These are phyloP conservation scores for Vaccinium vitisidaea DNA, from an alignment of 148 eudicot species.

Conservation along the genomic window DNA sequence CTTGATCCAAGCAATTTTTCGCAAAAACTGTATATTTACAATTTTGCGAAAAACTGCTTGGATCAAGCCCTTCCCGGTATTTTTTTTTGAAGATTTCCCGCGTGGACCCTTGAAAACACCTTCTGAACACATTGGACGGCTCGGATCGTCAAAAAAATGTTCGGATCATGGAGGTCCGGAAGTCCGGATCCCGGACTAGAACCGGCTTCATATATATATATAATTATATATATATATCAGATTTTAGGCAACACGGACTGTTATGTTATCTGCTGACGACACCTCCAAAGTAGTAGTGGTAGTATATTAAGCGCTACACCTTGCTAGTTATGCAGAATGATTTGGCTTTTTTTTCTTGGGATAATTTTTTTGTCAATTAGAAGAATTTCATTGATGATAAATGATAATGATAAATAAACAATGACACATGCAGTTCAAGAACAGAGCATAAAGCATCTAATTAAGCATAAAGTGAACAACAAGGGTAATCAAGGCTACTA, in stretches of 20 bases:
- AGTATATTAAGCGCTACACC: background rate
- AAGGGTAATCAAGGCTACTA: background rate
- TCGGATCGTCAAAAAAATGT: too few relatives aligned
- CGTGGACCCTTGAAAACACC: too few relatives aligned
- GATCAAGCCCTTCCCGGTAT: too few relatives aligned
- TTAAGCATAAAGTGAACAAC: background rate
- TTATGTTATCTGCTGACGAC: background rate
- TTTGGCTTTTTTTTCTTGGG: background rate
- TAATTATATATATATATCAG: background rate
- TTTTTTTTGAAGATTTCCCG: too few relatives aligned
- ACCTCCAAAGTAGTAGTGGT: background rate
- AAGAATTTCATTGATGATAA: background rate
- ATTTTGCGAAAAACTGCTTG: too few relatives aligned
- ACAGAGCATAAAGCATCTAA: background rate
- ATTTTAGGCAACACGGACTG: background rate
- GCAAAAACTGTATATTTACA: too few relatives aligned
- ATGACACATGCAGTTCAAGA: background rate
- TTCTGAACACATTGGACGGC: too few relatives aligned
- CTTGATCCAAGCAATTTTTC: too few relatives aligned
- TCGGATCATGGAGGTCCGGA: too few relatives aligned
- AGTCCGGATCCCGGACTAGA: too few relatives aligned
- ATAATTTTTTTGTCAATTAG: background rate
- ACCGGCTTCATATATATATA: too few relatives aligned
- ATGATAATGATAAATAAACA: slow-evolving; percentile 1
- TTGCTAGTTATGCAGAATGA: background rate